phyloP scores from a whole-genome alignment of 371 early-diverging fungal genomes.

The Nematocida ironsii region DNA sequence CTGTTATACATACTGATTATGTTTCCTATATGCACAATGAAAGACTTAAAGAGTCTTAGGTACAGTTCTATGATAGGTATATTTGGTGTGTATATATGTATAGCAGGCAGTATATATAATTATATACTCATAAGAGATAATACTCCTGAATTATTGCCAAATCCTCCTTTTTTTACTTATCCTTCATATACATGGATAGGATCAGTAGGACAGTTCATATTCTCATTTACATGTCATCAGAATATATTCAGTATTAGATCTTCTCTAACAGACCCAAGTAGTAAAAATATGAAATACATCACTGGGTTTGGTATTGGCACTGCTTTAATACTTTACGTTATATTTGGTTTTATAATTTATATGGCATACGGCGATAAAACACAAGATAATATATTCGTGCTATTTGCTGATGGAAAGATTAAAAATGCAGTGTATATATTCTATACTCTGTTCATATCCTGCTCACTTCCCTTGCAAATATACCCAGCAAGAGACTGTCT shows the following conservation, averaged over 20 bases:
- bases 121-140: conserved; percentile 70
- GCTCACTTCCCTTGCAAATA: conserved; percentile 91
- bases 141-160: conserved; percentile 63
- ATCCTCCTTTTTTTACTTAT: conserved; percentile 68
- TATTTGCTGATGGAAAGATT: conserved; percentile 64
- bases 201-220: conserved; percentile 89
- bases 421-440: conserved; percentile 76
- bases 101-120: conserved; percentile 78
- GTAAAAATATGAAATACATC: conserved; percentile 53
- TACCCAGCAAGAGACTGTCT: conserved; percentile 79
- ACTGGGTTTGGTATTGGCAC: conserved; percentile 73
- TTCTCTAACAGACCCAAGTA: conserved; percentile 63
- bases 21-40: conserved; percentile 70
- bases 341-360: conserved; percentile 84
- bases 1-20: conserved; percentile 45
- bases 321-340: conserved; percentile 78
- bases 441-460: conserved; percentile 81
- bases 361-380: conserved; percentile 84
- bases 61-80: conserved; percentile 87
- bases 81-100: conserved; percentile 79
- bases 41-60: conserved; percentile 82
- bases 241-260: conserved; percentile 72
- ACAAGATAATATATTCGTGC: conserved; percentile 78
- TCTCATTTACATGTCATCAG: conserved; percentile 95
- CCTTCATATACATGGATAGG: conserved; percentile 75